Base-by-base conservation (phyloP, 2,329 filamentous ascomycete species). In the Calonectria honghensis region DNA sequence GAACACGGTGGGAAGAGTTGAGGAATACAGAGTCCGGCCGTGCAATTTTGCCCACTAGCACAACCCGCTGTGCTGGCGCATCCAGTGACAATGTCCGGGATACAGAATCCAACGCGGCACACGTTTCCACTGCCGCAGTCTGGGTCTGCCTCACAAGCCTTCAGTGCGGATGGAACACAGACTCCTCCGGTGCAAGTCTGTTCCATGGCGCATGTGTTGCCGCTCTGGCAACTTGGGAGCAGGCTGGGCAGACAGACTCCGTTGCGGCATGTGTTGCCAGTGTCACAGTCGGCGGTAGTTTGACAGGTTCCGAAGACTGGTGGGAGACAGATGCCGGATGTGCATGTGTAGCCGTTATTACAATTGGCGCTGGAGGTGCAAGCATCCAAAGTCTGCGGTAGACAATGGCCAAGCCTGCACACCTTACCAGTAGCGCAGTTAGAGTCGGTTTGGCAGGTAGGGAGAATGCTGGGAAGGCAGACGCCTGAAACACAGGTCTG, bases 21-120 rank as follows among this genome's bases (percentile, higher is more conserved):
- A 37, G 73, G 66, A 3, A 72, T 37, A 18, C 73, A 74, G 0
- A 74, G 11, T 6, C 73, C 73, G n/a, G 68, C 68, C 3, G 63
- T 57, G 48, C 73, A 74, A 10, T 31, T 68, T 31, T 74, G 50
- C 4, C 64, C 57, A 4, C 24, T 37, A 6, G 20, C 54, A 9
- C 68, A 72, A 20, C 57, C 35, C 0, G 37, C 4, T 3, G 48
- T 14, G 27, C 13, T 68, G 7, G 51, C 32, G 31, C 68, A 74
- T 9, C 52, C n/a, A 6, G 51, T 50, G 3, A 68, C 4, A 18
- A 52, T 13, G 6, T 71, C 37, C 4, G 73, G 68, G 14, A 74
- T 54, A 24, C 73, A 74, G 13, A 51, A 41, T 3, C 68, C 68
- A 11, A 72, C 37, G 11, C 64, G 64, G 14, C 73, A 74, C 3